These are phyloP conservation scores for Saccharomycodes ludwigii DNA, from an alignment of 805 yeast species.

Conservation along the genomic window DNA sequence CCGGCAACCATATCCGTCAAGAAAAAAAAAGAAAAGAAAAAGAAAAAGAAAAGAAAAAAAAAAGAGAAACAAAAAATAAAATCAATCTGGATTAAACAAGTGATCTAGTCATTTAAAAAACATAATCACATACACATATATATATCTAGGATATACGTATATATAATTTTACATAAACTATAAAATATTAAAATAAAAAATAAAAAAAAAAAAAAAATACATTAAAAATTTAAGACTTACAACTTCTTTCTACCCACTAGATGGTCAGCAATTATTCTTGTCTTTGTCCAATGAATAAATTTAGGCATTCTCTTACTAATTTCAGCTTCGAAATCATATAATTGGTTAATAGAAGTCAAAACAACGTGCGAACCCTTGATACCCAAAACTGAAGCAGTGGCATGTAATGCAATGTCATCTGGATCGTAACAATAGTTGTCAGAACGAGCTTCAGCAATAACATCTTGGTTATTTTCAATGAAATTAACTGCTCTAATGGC, in stretches of 20 bases:
- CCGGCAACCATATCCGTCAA: too few species aligned
- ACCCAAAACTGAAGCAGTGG: slow-evolving; percentile 75
- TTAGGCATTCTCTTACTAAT: slow-evolving; percentile 76
- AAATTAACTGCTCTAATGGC: slow-evolving; percentile 60
- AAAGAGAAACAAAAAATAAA: too few species aligned
- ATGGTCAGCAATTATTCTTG: slow-evolving; percentile 71
- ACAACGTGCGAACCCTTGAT: slow-evolving; percentile 63
- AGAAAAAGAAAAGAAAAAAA: too few species aligned
- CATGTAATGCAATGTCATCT: slow-evolving; percentile 24
- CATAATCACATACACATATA: too few species aligned
- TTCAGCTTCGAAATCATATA: slow-evolving; percentile 84
- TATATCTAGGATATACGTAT: too few species aligned
- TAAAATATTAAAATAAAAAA: too few species aligned
- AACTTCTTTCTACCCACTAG: slow-evolving; percentile 57
- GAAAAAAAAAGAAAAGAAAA: too few species aligned
- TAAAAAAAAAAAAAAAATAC: too few species aligned
- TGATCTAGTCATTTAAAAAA: too few species aligned
- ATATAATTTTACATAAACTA: too few species aligned
- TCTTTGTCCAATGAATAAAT: slow-evolving; percentile 66
- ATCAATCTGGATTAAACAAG: too few species aligned
- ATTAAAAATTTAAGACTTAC: too few species aligned
- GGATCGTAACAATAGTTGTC: slow-evolving; percentile 17
- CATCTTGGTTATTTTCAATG: slow-evolving; percentile 34
- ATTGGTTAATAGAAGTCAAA: slow-evolving; percentile 59
- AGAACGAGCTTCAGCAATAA: slow-evolving; percentile 18